phyloP scores from a whole-genome alignment of 139 green algal genomes.

The Trebouxia sp. region DNA sequence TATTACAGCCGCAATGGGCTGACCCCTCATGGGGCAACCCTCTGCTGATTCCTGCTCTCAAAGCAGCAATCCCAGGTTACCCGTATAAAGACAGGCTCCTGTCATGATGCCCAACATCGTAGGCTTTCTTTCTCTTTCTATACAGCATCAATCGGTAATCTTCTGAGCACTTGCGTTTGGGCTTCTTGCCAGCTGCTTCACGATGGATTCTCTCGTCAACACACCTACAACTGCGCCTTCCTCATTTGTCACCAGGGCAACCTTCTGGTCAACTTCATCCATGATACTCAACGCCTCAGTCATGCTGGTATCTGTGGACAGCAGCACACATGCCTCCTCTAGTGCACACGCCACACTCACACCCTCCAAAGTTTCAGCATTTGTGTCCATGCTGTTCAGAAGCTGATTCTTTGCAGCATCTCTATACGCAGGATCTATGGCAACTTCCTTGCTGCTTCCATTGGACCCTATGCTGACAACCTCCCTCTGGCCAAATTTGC shows the following conservation, averaged over 20 bases:
- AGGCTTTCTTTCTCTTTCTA: too few relatives aligned
- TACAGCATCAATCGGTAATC: not conserved
- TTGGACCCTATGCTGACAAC: not conserved
- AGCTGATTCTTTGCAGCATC: not conserved
- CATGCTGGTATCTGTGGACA: constrained; percentile 18
- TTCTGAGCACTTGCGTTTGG: not conserved
- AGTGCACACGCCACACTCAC: constrained; percentile 22
- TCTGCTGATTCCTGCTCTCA: too few relatives aligned
- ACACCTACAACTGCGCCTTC: constrained; percentile 21
- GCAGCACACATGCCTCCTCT: constrained; percentile 24
- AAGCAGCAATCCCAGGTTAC: too few relatives aligned
- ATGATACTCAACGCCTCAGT: constrained; percentile 22
- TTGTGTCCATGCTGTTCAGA: constrained; percentile 6
- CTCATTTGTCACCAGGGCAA: constrained; percentile 27
- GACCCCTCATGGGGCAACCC: too few relatives aligned
- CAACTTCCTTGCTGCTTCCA: not conserved
- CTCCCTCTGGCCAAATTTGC: not conserved
- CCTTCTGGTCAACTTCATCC: constrained; percentile 19
- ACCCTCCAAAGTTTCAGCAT: not conserved
- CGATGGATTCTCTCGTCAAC: constrained; percentile 24
- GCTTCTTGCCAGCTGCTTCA: not conserved
- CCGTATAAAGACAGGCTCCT: too few relatives aligned
- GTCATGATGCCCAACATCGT: too few relatives aligned
- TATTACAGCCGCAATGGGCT: too few relatives aligned
- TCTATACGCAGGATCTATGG: not conserved